Evolutionary conservation across 176 grass and related monocot genomes (phyloP).

Genomic region (Eragrostis nindensis): DNA sequence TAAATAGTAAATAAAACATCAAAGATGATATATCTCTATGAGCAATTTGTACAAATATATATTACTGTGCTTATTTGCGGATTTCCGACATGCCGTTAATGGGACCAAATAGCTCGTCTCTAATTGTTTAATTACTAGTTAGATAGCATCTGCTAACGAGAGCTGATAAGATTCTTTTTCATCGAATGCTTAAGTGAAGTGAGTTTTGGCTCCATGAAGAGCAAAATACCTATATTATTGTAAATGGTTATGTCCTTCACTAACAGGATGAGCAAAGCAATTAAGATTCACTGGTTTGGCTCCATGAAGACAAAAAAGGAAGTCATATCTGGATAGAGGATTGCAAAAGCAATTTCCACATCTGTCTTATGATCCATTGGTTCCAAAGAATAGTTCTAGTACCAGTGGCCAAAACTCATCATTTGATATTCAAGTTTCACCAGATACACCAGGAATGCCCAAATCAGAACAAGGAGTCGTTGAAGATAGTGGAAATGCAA

Average conservation of each 20-base stretch:
- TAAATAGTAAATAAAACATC: no score
- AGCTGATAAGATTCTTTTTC: neutral
- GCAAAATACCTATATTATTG: neutral
- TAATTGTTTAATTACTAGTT: neutral
- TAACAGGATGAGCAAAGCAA: slow-evolving; percentile 19
- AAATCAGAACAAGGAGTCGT: slow-evolving; percentile 13
- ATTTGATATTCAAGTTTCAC: neutral
- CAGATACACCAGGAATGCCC: neutral
- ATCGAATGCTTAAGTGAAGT: no score
- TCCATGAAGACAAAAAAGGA: slow-evolving; percentile 24
- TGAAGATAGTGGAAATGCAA: slow-evolving; percentile 4
- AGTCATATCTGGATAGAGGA: slow-evolving; percentile 19
- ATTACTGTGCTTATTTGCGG: no score
- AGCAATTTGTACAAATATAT: no score
- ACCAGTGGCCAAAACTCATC: neutral
- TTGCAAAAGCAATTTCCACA: slow-evolving; percentile 26
- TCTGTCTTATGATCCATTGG: neutral
- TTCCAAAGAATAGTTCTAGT: slow-evolving; percentile 2
- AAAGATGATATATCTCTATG: no score
- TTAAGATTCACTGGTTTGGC: slow-evolving; percentile 21
- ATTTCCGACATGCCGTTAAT: neutral
- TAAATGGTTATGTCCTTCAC: neutral
- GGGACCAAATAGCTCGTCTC: neutral
- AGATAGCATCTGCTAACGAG: neutral
- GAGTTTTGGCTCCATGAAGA: no score